These are phyloP conservation scores for Phlebopus sp. DNA, from an alignment of 1,284 basidiomycete genomes.

Conservation along the genomic window DNA sequence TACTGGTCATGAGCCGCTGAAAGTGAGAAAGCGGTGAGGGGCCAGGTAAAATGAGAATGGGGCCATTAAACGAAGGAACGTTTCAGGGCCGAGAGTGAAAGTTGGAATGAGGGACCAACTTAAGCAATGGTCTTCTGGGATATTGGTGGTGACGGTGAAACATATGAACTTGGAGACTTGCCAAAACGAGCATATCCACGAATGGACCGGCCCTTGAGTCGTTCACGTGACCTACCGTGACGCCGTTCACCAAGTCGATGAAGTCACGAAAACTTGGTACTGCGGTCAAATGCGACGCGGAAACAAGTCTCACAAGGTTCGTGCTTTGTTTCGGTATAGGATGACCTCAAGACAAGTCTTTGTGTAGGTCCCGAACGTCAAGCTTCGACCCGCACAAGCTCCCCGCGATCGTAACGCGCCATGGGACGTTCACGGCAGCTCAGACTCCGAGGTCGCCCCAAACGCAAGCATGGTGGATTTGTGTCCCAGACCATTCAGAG, in stretches of 20 bases:
- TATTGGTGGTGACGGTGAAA: too few relatives aligned
- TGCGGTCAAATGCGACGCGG: slow-evolving; percentile 29
- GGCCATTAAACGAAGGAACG: too few relatives aligned
- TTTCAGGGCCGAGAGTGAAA: too few relatives aligned
- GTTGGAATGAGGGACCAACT: too few relatives aligned
- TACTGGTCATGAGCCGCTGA: too few relatives aligned
- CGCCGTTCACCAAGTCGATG: not conserved
- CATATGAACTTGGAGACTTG: too few relatives aligned
- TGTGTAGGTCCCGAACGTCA: slow-evolving; percentile 70
- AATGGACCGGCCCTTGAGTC: slow-evolving; percentile 23
- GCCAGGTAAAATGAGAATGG: too few relatives aligned
- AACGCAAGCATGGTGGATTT: slow-evolving; percentile 43
- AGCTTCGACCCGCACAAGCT: slow-evolving; percentile 61
- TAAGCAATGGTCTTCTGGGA: too few relatives aligned
- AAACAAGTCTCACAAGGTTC: slow-evolving; percentile 47
- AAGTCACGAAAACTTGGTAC: not conserved
- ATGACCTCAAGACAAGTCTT: not conserved
- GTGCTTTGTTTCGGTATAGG: not conserved
- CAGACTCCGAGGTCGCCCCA: slow-evolving; percentile 32
- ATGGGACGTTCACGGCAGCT: slow-evolving; percentile 15
- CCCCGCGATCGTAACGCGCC: slow-evolving; percentile 13
- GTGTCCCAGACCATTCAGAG: slow-evolving; percentile 65
- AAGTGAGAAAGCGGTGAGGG: too few relatives aligned
- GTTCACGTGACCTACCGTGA: slow-evolving; percentile 21
- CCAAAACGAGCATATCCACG: slow-evolving; percentile 12